Conservation (phyloP, 2,329 filamentous ascomycete species). For the Cadophora luteo-olivacea region DNA sequence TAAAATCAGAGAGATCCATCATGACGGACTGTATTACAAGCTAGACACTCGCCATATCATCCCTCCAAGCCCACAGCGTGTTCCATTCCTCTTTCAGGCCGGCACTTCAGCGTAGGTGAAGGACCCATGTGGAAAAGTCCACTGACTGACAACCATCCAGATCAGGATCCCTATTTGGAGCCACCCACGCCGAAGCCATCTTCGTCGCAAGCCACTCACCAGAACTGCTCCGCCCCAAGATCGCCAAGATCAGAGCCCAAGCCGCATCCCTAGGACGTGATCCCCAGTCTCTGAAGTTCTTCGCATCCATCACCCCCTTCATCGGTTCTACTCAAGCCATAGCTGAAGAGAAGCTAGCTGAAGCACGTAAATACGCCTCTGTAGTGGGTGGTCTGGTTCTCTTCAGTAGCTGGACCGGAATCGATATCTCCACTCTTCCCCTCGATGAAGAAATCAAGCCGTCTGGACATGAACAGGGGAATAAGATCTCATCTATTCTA, state of each 20-base stretch:
- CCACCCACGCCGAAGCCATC: constrained; percentile 12
- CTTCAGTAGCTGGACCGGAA: not conserved
- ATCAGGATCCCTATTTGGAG: not conserved
- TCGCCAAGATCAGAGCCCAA: not conserved
- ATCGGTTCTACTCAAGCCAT: not conserved
- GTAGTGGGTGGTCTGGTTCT: not conserved
- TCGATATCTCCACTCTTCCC: not conserved
- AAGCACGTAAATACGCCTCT: not conserved
- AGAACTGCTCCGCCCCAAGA: constrained; percentile 9
- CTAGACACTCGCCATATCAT: not conserved
- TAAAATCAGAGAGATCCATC: not conserved
- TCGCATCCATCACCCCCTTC: not conserved
- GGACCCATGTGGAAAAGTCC: fast-evolving
- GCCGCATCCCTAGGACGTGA: not conserved
- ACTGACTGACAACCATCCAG: not conserved
- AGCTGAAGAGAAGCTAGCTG: not conserved
- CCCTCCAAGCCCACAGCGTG: not conserved
- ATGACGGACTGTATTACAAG: not conserved
- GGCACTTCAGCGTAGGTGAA: not conserved
- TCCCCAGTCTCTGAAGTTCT: not conserved
- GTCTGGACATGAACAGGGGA: not conserved
- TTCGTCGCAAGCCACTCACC: constrained; percentile 14
- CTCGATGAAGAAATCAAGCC: not conserved
- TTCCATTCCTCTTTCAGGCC: not conserved
- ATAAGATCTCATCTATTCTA: not conserved